Evolutionary conservation across 208 protist species (phyloP).

Genomic region (Spongospora subterranea): DNA sequence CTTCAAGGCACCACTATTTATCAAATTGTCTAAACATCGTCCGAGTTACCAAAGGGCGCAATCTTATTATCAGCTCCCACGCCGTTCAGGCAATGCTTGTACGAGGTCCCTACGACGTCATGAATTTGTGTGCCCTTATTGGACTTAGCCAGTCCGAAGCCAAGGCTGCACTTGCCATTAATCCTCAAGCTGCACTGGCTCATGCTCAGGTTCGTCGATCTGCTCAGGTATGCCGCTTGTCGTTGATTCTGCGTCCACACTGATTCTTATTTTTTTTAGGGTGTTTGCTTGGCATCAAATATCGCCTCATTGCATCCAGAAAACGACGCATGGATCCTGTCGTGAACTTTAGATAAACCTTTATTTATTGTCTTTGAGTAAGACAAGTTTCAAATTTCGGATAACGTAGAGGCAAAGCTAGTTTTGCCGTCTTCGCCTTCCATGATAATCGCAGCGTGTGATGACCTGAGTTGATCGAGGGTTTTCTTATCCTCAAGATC

Average conservation of each 20-base stretch:
- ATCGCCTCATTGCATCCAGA: not conserved
- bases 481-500: no score
- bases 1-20: not conserved
- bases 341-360: no score
- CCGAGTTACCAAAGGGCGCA: constrained; percentile 29
- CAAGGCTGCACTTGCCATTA: not conserved
- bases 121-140: constrained; percentile 29
- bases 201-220: not conserved
- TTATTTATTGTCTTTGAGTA: no score
- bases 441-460: no score
- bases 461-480: no score
- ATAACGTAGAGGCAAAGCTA: no score
- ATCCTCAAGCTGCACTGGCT: not conserved
- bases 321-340: not conserved
- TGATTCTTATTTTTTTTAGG: not conserved
- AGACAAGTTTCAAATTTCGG: no score
- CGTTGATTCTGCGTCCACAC: not conserved
- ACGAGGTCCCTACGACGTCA: constrained; percentile 35
- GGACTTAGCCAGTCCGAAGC: constrained; percentile 17
- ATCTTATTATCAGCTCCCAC: constrained; percentile 11
- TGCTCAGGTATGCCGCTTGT: not conserved
- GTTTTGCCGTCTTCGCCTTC: no score
- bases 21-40: constrained; percentile 22
- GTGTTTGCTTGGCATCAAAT: not conserved
- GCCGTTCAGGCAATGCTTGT: not conserved